Percentiles rank a stretch among this genome's conserved stretches.
These are phyloP conservation scores for Hymenotorrendiella dingleyae DNA, from an alignment of 2,329 filamentous ascomycete species.

Conservation along the genomic window DNA sequence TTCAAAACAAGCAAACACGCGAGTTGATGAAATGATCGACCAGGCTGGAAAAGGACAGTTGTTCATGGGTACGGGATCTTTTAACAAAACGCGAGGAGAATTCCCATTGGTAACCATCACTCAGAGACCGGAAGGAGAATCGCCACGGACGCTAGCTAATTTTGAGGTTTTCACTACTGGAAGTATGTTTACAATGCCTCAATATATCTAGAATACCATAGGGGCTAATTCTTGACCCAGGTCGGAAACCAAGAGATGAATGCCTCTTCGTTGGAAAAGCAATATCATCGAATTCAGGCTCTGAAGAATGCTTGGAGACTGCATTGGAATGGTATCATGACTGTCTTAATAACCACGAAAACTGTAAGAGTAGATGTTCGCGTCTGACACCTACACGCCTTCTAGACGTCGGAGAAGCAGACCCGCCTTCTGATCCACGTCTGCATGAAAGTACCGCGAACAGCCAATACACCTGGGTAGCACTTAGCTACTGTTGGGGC, in stretches of 20 bases:
- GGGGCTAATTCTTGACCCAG: background rate
- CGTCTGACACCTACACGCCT: background rate
- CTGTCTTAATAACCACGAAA: background rate
- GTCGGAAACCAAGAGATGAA: background rate
- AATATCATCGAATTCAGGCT: background rate
- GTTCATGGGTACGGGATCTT: background rate
- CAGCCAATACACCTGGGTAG: slow-evolving; percentile 1
- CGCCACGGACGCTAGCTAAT: background rate
- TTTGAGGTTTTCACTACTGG: background rate
- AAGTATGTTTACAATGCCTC: background rate
- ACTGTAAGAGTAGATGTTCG: background rate
- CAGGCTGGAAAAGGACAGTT: background rate
- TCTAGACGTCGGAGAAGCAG: background rate
- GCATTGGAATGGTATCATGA: background rate
- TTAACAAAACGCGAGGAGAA: background rate
- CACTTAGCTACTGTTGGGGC: slow-evolving; percentile 13
- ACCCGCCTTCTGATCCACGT: background rate
- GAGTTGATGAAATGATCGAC: background rate
- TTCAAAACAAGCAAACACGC: too few relatives aligned
- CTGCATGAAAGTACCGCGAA: background rate
- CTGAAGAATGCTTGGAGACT: background rate
- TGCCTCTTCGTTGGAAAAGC: background rate
- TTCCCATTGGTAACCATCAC: background rate
- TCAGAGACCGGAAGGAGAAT: background rate
- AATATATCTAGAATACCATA: too few relatives aligned